These are phyloP conservation scores for Candida tammaniensis DNA, from an alignment of 805 yeast species.

Conservation along the genomic window DNA sequence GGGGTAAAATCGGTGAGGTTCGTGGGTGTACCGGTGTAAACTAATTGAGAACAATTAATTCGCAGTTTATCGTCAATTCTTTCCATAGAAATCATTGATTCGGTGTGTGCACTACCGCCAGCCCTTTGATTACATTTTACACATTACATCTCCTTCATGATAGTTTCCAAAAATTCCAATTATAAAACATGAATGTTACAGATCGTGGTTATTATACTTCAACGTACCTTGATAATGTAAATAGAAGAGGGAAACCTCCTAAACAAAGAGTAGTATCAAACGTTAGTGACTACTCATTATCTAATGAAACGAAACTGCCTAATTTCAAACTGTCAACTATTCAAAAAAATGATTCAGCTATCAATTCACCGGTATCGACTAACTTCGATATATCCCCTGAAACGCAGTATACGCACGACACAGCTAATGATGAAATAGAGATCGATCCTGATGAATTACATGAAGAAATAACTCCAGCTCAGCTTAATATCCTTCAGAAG, in stretches of 20 bases:
- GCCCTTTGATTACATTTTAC: conserved; percentile 6
- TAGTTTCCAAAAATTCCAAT: not conserved
- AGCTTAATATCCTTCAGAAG: conserved; percentile 24
- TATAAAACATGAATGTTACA: conserved; percentile 34
- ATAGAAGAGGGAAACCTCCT: conserved; percentile 6
- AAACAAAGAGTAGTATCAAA: not conserved
- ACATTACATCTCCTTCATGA: no score
- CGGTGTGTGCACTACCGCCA: conserved; percentile 3
- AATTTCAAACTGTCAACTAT: not conserved
- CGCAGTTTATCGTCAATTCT: no score
- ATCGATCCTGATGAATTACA: conserved; percentile 27
- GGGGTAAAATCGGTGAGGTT: no score
- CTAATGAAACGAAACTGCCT: not conserved
- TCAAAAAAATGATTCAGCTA: not conserved
- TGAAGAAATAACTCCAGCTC: conserved; percentile 40
- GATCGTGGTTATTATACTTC: conserved; percentile 40
- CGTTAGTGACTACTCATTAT: not conserved
- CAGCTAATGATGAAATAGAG: conserved; percentile 6
- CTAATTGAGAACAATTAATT: not conserved
- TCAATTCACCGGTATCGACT: not conserved
- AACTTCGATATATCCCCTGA: no score
- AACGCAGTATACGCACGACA: conserved; percentile 5
- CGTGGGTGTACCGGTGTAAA: not conserved
- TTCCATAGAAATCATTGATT: not conserved
- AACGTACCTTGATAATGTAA: conserved; percentile 28